A percentile compares a stretch with the other conserved stretches of the same genome.
Evolutionary conservation across 2,329 filamentous ascomycete genomes (phyloP).

Genomic region (Geoglossum cookeanum): DNA sequence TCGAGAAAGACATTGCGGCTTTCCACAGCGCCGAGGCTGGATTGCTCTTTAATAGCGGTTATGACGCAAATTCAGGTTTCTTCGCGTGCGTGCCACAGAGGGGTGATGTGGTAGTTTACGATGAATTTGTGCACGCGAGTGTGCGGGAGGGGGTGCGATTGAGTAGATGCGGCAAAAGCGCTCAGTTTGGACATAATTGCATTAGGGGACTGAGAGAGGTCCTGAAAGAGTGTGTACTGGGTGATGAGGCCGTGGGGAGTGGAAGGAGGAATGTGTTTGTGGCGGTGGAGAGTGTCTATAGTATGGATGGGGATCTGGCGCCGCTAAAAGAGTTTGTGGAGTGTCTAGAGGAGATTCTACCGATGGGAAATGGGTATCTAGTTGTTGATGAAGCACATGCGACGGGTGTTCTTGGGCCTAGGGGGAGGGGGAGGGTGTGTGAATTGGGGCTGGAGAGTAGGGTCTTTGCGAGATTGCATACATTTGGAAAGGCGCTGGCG

Average conservation of each 20-base stretch:
- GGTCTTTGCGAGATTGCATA: constrained; percentile 31
- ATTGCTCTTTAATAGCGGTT: constrained; percentile 39
- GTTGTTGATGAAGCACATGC: constrained; percentile 38
- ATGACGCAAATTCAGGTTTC: constrained; percentile 29
- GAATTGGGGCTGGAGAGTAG: constrained; percentile 29
- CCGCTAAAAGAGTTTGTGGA: constrained; percentile 22
- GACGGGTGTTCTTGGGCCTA: constrained; percentile 29
- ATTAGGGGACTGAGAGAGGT: constrained; percentile 19
- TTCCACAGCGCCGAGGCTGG: constrained; percentile 40
- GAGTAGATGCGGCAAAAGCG: neutral
- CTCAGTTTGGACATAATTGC: constrained; percentile 30
- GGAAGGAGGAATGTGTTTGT: constrained; percentile 21
- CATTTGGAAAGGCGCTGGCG: constrained; percentile 41
- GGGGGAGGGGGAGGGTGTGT: constrained; percentile 30
- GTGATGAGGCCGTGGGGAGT: constrained; percentile 15
- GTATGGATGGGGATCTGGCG: constrained; percentile 28
- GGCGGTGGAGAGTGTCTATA: constrained; percentile 26
- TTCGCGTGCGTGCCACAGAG: constrained; percentile 28
- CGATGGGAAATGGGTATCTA: constrained; percentile 25
- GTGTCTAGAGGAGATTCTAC: constrained; percentile 18
- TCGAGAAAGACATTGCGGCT: constrained; percentile 36
- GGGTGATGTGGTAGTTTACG: constrained; percentile 18
- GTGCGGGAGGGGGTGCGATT: constrained; percentile 4
- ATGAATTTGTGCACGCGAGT: constrained; percentile 4
- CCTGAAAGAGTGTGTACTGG: constrained; percentile 16